Evolutionary conservation across 2,329 filamentous ascomycete genomes (phyloP).

Genomic region (Fusarium udum): DNA sequence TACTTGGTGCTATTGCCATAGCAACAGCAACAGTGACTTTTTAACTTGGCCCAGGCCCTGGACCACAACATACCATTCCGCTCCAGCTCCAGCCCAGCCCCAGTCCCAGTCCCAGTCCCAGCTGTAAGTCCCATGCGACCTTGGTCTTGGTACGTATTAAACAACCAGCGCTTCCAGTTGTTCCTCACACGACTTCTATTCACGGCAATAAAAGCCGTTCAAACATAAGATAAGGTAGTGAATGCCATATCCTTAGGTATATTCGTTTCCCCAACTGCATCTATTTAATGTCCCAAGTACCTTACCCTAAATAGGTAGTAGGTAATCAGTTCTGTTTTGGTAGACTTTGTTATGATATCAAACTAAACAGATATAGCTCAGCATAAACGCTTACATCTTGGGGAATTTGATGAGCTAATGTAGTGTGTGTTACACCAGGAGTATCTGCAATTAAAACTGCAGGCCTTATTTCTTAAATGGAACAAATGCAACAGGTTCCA

Average conservation of each 20-base stretch:
- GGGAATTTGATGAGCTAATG: not conserved
- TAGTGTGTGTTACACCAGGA: not conserved
- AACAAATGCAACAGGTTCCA: not conserved
- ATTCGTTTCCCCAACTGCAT: not conserved
- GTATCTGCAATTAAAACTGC: not conserved
- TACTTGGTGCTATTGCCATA: constrained; percentile 28
- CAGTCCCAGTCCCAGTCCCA: not conserved
- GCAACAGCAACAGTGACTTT: constrained; percentile 32
- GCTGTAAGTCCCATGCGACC: not conserved
- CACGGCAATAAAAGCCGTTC: not conserved
- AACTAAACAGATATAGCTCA: not conserved
- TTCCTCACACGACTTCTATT: not conserved
- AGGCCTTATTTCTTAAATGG: not conserved
- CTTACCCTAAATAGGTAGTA: not conserved
- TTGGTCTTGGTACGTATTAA: not conserved
- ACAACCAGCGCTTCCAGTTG: not conserved
- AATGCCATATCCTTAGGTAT: not conserved
- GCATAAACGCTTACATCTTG: not conserved
- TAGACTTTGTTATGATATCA: not conserved
- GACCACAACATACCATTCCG: constrained; percentile 22
- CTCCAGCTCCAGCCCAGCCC: not conserved
- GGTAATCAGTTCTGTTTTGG: not conserved
- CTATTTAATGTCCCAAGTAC: not conserved
- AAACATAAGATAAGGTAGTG: not conserved
- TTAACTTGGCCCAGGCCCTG: not conserved